phyloP scores from a whole-genome alignment of 495 filamentous ascomycete genomes.

The Penicillium pancosmium region DNA sequence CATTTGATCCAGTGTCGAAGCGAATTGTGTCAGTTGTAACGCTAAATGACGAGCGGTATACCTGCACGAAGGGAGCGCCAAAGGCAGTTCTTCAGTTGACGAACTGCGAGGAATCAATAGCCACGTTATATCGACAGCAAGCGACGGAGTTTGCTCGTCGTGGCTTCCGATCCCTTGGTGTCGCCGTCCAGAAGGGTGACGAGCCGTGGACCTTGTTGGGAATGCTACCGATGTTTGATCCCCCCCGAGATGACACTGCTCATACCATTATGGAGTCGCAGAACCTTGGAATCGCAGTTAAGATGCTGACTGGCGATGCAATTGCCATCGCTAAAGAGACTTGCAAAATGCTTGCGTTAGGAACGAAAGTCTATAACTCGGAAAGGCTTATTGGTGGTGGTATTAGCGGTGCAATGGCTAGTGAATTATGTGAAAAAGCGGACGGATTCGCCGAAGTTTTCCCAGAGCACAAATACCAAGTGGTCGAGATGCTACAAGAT shows the following conservation, averaged over 20 bases:
- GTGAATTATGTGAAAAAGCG: conserved; percentile 71
- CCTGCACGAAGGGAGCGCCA: conserved; percentile 71
- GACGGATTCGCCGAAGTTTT: conserved; percentile 87
- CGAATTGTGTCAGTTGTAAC: conserved; percentile 66
- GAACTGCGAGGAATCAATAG: conserved; percentile 60
- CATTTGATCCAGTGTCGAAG: conserved; percentile 77
- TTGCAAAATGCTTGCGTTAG: conserved; percentile 75
- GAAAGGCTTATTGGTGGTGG: conserved; percentile 71
- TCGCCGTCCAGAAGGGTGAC: conserved; percentile 64
- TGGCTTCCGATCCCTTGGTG: conserved; percentile 75
- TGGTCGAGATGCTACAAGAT: conserved; percentile 95
- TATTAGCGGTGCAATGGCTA: conserved; percentile 67
- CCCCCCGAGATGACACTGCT: conserved; percentile 72
- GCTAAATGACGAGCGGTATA: conserved; percentile 64
- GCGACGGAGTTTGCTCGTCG: conserved; percentile 72
- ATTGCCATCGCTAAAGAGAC: conserved; percentile 78
- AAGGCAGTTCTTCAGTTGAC: conserved; percentile 68
- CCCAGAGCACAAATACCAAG: conserved; percentile 97
- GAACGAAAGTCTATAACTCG: conserved; percentile 76
- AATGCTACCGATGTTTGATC: conserved; percentile 77
- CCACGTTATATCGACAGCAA: conserved; percentile 63
- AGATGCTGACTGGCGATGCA: conserved; percentile 77
- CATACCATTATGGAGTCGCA: conserved; percentile 74
- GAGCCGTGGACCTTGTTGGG: conserved; percentile 67
- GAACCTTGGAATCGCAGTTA: conserved; percentile 69